Base-by-base conservation (phyloP, 1,139 yeast genomes). In the Kodamaea derodonti region DNA sequence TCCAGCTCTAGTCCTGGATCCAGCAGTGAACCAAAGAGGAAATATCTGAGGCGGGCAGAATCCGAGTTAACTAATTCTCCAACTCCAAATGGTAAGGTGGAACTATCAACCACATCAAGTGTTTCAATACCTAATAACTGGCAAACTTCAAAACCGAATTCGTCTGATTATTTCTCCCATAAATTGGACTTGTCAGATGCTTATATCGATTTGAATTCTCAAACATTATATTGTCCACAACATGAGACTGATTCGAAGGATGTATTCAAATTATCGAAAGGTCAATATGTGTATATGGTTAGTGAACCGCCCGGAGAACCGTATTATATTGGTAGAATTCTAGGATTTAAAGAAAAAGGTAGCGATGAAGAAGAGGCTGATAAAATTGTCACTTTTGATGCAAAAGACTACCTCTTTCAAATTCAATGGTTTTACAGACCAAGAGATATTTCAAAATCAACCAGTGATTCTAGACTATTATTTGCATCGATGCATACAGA, bases 301-400 rank as follows among this genome's bases (percentile, higher is more conserved):
- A 80, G 95, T 43, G 97, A 87, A 54, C 97, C 97, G 1, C 92
- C 96, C 0, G 95, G 95, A 1, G 97, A 90, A 48, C 97, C 97
- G 0, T 90, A 85, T 61, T 88, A 86, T 51, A 76, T 92, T 31
- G 97, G 95, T 0, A 68, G 94, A 35, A 72, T 92, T 32, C 75
- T 86, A 72, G 95, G 90, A 17, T 87, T 88, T 54, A 77, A 73
- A 12, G 57, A 54, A 32, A 75, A 69, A 42, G 49, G 46, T 23
- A 36, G 37, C 20, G 23, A 36, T 30, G 31, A 33, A 24, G 27
- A 25, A 14, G 31, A 30, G 9, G 27, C 28, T 3, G 30, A 24
- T 22, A 8, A 26, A 10, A 26, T 10, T 20, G 18, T 22, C 25
- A 26, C 18, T 13, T 63, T 53, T 18, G 58, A 39, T 17, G 79